Evolutionary conservation across 2,329 filamentous ascomycete genomes (phyloP).

Genomic region (Elsinoe perseae): DNA sequence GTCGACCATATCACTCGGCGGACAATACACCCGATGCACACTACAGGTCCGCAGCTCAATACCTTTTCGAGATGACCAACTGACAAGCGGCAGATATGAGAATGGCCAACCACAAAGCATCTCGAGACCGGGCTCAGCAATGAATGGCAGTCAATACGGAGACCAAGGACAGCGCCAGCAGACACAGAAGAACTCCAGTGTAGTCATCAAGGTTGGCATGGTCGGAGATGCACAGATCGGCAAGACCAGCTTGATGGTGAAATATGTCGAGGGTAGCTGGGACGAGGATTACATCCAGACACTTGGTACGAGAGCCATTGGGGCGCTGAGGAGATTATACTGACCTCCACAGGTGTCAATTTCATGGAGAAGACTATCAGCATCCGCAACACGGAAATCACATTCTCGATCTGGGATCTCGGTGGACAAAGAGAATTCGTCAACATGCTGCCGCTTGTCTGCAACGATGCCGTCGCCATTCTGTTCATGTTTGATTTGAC

Average conservation of each 20-base stretch:
- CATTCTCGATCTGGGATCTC: slow-evolving; percentile 98
- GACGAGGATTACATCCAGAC: slow-evolving; percentile 99
- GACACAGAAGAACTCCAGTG: slow-evolving; percentile 49
- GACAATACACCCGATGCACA: slow-evolving; percentile 33
- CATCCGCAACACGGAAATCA: slow-evolving; percentile 98
- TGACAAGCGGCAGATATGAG: slow-evolving; percentile 34
- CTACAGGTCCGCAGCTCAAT: slow-evolving; percentile 33
- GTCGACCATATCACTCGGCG: slow-evolving; percentile 37
- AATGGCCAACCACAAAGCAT: slow-evolving; percentile 24
- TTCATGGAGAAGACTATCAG: slow-evolving; percentile 99
- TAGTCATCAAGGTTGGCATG: slow-evolving; percentile 99
- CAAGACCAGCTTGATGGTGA: slow-evolving; percentile 98
- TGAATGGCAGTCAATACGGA: slow-evolving; percentile 25
- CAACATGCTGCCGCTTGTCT: slow-evolving; percentile 98
- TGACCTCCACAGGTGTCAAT: slow-evolving; percentile 63
- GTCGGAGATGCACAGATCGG: slow-evolving; percentile 98
- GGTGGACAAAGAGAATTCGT: slow-evolving; percentile 98
- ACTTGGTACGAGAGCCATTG: slow-evolving; percentile 50
- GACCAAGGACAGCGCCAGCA: slow-evolving; percentile 32
- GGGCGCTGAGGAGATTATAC: slow-evolving; percentile 8
- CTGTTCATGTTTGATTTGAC: slow-evolving; percentile 99
- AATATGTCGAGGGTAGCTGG: slow-evolving; percentile 99
- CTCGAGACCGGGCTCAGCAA: slow-evolving; percentile 33
- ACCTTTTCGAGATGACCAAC: slow-evolving; percentile 28
- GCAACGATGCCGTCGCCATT: slow-evolving; percentile 97